These are phyloP conservation scores for Lachnellula willkommii DNA, from an alignment of 2,329 filamentous ascomycete genomes.

Conservation along the genomic window DNA sequence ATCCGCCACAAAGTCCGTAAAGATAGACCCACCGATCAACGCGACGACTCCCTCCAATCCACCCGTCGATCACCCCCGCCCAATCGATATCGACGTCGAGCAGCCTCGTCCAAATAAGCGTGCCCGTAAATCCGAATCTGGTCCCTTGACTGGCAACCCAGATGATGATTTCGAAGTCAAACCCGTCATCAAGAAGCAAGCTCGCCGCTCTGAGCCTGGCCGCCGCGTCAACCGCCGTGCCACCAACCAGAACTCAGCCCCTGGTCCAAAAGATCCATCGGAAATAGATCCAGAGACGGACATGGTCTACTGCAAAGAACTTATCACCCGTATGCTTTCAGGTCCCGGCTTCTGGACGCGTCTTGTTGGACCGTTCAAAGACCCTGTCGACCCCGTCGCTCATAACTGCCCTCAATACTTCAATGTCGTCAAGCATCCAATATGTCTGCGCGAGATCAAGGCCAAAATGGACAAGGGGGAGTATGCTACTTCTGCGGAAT, in stretches of 20 bases:
- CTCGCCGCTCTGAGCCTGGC: slow-evolving; percentile 21
- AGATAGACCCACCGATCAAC: neutral
- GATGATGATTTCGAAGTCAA: slow-evolving; percentile 23
- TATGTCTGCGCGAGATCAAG: slow-evolving; percentile 58
- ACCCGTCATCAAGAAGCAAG: slow-evolving; percentile 18
- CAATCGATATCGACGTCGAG: slow-evolving; percentile 41
- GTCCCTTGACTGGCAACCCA: neutral
- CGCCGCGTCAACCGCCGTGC: slow-evolving; percentile 11
- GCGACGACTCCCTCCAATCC: slow-evolving; percentile 14
- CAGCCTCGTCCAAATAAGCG: slow-evolving; percentile 20
- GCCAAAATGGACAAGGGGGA: slow-evolving; percentile 50
- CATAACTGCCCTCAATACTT: slow-evolving; percentile 59
- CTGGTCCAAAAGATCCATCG: neutral
- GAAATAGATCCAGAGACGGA: slow-evolving; percentile 36
- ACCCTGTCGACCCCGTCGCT: slow-evolving; percentile 51
- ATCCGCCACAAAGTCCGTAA: neutral
- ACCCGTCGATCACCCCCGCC: slow-evolving; percentile 26
- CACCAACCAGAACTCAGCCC: neutral
- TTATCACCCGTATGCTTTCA: slow-evolving; percentile 55
- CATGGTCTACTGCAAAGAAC: slow-evolving; percentile 53
- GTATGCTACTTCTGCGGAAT: slow-evolving; percentile 50
- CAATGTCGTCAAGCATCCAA: slow-evolving; percentile 54
- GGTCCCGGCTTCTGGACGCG: slow-evolving; percentile 63
- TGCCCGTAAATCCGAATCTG: slow-evolving; percentile 19
- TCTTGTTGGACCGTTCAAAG: slow-evolving; percentile 57